Evolutionary conservation across 148 eudicot species (phyloP).

Genomic region (Silene conica): DNA sequence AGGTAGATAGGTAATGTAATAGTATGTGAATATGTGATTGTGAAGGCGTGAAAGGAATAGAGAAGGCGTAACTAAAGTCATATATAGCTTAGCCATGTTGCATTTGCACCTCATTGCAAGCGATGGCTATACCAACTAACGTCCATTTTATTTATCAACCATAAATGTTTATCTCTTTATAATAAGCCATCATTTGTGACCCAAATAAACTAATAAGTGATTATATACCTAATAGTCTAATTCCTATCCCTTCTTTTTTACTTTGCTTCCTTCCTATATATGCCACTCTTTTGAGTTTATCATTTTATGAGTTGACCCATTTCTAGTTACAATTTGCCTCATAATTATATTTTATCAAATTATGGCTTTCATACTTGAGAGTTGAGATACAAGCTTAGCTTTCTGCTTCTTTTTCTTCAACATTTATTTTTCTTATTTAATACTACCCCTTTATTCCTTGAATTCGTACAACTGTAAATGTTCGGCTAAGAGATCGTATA

Average conservation of each 20-base stretch:
- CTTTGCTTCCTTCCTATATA: neutral
- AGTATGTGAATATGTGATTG: neutral
- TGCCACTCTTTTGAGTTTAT: neutral
- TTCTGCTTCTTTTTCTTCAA: neutral
- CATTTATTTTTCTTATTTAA: no score
- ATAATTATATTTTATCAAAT: neutral
- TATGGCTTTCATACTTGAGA: neutral
- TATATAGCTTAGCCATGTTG: neutral
- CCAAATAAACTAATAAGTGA: neutral
- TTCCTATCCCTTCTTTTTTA: neutral
- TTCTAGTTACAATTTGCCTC: neutral
- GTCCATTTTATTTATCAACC: neutral
- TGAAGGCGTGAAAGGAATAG: neutral
- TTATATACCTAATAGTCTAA: no score
- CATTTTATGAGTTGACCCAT: neutral
- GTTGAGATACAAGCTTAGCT: neutral
- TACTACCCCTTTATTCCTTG: no score
- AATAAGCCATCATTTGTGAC: neutral
- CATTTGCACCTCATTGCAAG: neutral
- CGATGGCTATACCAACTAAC: slow-evolving; percentile 1
- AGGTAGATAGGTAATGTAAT: no score
- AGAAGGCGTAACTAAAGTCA: neutral
- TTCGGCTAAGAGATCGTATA: no score
- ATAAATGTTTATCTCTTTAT: neutral
- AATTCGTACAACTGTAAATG: no score